A percentile compares a stretch with the other conserved stretches of the same genome.
These are phyloP conservation scores for Xylariaceae sp. DNA, from an alignment of 2,329 filamentous ascomycete genomes.

Conservation along the genomic window DNA sequence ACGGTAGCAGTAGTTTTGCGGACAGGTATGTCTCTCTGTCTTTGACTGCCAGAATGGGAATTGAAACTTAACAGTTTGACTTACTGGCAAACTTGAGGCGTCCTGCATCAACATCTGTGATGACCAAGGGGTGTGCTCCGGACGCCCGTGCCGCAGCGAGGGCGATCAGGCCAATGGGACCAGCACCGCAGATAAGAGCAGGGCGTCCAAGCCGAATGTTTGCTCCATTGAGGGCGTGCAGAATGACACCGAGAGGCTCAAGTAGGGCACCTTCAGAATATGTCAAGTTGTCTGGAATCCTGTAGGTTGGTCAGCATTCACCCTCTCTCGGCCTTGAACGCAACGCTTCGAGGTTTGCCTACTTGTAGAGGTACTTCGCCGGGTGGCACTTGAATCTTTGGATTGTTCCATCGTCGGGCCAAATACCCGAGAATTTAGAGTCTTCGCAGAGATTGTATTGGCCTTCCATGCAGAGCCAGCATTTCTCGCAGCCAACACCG, in stretches of 20 bases:
- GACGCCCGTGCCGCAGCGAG: slow-evolving; percentile 54
- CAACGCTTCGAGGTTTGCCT: slow-evolving; percentile 2
- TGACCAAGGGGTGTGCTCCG: slow-evolving; percentile 57
- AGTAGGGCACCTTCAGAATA: slow-evolving; percentile 58
- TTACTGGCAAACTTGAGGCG: slow-evolving; percentile 51
- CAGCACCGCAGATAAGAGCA: slow-evolving; percentile 56
- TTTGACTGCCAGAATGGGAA: background rate
- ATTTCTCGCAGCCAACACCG: slow-evolving; percentile 57
- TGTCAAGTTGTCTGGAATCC: slow-evolving; percentile 49
- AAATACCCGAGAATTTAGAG: slow-evolving; percentile 57
- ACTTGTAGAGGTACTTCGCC: slow-evolving; percentile 54
- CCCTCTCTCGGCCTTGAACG: background rate
- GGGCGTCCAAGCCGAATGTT: slow-evolving; percentile 50
- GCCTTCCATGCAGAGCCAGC: slow-evolving; percentile 54
- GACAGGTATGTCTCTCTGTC: background rate
- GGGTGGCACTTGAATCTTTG: slow-evolving; percentile 58
- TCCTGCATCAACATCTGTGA: slow-evolving; percentile 55
- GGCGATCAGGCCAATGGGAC: slow-evolving; percentile 57
- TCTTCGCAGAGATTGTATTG: slow-evolving; percentile 61
- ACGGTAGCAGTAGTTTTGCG: too few species aligned
- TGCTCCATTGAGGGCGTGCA: slow-evolving; percentile 53
- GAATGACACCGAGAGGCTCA: slow-evolving; percentile 58
- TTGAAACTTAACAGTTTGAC: background rate
- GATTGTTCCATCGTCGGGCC: slow-evolving; percentile 55
- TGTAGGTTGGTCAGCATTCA: slow-evolving; percentile 13